Evolutionary conservation across 2,329 filamentous ascomycete species (phyloP), one percentile per base, ranked within the genome.

Genomic region (Arachnopeziza araneosa): DNA sequence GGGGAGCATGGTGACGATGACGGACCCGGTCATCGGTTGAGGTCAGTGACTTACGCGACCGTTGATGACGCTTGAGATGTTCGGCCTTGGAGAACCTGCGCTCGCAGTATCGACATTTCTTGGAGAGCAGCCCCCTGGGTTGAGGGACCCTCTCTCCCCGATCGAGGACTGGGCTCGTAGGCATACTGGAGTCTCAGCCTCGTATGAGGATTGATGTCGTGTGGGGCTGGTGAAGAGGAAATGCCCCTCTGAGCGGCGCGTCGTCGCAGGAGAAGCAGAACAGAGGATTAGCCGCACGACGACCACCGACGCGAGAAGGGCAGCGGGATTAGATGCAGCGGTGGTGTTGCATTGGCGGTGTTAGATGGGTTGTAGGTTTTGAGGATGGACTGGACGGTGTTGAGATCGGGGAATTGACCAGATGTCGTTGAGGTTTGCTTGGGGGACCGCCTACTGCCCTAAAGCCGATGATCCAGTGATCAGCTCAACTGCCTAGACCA

Each of bases 1-100:
- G 30, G 3, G 22, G 17, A 44, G 4, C 36, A 44, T 44, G 36
- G 26, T 30, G 36, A 44, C 12, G 17, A 44, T 32, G 30, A 14
- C 30, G 14, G 30, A 7, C 14, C 30, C 30, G 30, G 7, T 14
- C 30, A 14, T 32, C 7, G 30, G 14, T 32, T 14, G 30, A 7
- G 30, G 7, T 32, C 30, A 14, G 36, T 57, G 32, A 74, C 79
- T 68, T 73, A 82, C 80, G 80, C 59, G 80, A 82, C 67, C 80
- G 75, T 67, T 82, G 79, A 69, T 83, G 80, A 50, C 80, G 76
- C 68, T 81, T 81, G 66, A 80, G 78, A 70, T 82, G 80, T 67
- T 82, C 80, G 30, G 78, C 79, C 71, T 83, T 83, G 63, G 79
- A 80, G 72, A 82, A 83, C 63, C 77, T 78, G 63, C 79, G 77